Base-by-base conservation (phyloP, 805 yeast genomes). In the Saccharomycopsis microspora region DNA sequence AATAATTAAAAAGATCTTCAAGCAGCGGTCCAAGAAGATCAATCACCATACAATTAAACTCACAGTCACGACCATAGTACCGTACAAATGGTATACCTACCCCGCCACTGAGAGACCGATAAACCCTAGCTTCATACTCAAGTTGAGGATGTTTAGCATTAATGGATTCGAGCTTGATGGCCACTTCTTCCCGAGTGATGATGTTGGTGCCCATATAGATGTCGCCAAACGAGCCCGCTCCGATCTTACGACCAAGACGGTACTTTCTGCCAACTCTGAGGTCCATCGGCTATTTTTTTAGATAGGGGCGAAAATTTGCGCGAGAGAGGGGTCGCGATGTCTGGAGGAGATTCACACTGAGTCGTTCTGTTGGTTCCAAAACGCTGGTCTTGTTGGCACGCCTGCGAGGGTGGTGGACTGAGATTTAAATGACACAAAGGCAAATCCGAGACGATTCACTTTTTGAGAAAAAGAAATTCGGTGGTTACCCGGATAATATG, bases 181-280 rank as follows among this genome's bases (percentile, higher is more conserved):
- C 98, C 46, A 93, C 97, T 64, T 90, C 96, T 65, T 93, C 97
- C 39, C 97, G 97, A 39, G 94, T 84, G 43, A 90, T 86, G 64
- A 93, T 79, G 67, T 90, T 93, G 30, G 95, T 86, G 8, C 96
- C 84, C 55, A 88, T 74, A 65, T 93, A 93, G 57, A 90, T 93
- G 63, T 93, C 98, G 51, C 98, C 98, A 64, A 90, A 90, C 7
- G 97, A 89, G 19, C 98, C 98, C 39, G 93, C 81, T 27, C 98
- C 98, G 59, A 90, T 90, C 66, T 89, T 89, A 52, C 96, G 82
- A 38, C 96, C 96, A 59, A 89, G 82, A 48, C 96, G 78, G 67
- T 81, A 89, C 67, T 89, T 90, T 70, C 93, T 85, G 45, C 97
- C 97, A 38, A 90, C 90, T 63, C 95, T 76, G 61, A 85, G 73